Percentiles rank a stretch among this genome's conserved stretches.
Evolutionary conservation across 148 eudicot species (phyloP).

Genomic region (Chenopodium berlandieri): DNA sequence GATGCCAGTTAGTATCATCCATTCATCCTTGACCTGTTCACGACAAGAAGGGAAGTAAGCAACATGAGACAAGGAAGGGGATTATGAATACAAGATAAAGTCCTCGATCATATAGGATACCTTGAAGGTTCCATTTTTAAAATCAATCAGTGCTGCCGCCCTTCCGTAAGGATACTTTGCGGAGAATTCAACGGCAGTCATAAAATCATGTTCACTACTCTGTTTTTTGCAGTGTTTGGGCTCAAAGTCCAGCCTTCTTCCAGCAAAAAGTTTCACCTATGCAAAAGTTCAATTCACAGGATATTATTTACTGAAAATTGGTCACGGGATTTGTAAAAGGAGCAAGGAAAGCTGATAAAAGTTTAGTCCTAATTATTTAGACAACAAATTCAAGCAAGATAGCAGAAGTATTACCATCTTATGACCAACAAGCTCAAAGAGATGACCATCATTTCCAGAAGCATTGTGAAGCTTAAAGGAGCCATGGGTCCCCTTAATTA

Average conservation of each 20-base stretch:
- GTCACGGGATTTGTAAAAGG: neutral
- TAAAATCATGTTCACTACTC: slow-evolving; percentile 47
- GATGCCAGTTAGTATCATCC: slow-evolving; percentile 58
- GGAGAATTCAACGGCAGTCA: slow-evolving; percentile 79
- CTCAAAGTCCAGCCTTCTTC: slow-evolving; percentile 80
- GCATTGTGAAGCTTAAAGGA: slow-evolving; percentile 40
- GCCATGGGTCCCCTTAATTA: slow-evolving; percentile 52
- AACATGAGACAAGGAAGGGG: neutral
- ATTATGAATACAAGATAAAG: neutral
- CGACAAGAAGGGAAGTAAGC: neutral
- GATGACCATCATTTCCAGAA: slow-evolving; percentile 40
- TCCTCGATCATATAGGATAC: slow-evolving; percentile 31
- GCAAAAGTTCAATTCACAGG: neutral
- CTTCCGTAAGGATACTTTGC: slow-evolving; percentile 72
- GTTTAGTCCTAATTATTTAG: neutral
- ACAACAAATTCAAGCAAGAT: slow-evolving; percentile 2
- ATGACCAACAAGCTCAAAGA: slow-evolving; percentile 69
- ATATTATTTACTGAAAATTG: neutral
- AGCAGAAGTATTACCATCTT: slow-evolving; percentile 44
- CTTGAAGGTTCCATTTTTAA: slow-evolving; percentile 58
- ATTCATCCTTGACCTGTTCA: slow-evolving; percentile 65
- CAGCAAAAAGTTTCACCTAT: slow-evolving; percentile 71
- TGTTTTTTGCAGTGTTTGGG: slow-evolving; percentile 43
- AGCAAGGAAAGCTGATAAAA: neutral
- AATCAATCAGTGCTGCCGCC: slow-evolving; percentile 68